Conservation (phyloP, 1,284 basidiomycete genomes). For the Malassezia caprae region DNA sequence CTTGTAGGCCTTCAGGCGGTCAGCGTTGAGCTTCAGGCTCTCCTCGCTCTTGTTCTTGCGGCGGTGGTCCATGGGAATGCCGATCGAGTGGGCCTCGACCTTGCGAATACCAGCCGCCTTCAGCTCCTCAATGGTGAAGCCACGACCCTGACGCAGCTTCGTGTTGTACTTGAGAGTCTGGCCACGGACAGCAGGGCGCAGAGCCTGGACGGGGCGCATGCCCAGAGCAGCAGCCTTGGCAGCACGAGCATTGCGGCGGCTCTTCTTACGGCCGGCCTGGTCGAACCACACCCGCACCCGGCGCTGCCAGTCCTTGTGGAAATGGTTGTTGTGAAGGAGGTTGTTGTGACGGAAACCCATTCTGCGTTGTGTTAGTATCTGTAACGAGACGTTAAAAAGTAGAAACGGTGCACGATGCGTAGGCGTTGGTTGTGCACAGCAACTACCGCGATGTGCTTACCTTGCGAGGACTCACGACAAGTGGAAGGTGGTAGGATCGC, state of each 20-base stretch:
- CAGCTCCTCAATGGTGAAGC: constrained; percentile 89
- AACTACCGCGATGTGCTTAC: constrained; percentile 3
- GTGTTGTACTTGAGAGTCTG: constrained; percentile 98
- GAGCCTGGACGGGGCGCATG: constrained; percentile 78
- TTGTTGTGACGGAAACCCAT: constrained; percentile 49
- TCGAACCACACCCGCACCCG: constrained; percentile 96
- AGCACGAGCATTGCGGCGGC: constrained; percentile 83
- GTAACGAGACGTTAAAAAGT: neutral
- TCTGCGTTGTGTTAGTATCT: constrained; percentile 15
- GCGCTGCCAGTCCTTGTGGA: constrained; percentile 76
- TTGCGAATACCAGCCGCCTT: constrained; percentile 90
- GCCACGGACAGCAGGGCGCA: constrained; percentile 92
- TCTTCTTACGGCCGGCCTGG: constrained; percentile 96
- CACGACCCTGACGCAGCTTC: constrained; percentile 91
- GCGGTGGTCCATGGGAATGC: constrained; percentile 93
- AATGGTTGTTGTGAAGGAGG: constrained; percentile 63
- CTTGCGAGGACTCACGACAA: constrained; percentile 18
- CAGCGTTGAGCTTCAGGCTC: constrained; percentile 88
- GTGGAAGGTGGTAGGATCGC: constrained; percentile 16
- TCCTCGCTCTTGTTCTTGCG: constrained; percentile 95
- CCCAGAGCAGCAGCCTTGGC: constrained; percentile 83
- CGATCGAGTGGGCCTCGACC: constrained; percentile 86
- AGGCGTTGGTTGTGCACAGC: neutral
- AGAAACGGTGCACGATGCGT: neutral
- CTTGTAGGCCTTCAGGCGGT: constrained; percentile 90